phyloP scores from a whole-genome alignment of 116 monocot species.

The Posidonia oceanica region DNA sequence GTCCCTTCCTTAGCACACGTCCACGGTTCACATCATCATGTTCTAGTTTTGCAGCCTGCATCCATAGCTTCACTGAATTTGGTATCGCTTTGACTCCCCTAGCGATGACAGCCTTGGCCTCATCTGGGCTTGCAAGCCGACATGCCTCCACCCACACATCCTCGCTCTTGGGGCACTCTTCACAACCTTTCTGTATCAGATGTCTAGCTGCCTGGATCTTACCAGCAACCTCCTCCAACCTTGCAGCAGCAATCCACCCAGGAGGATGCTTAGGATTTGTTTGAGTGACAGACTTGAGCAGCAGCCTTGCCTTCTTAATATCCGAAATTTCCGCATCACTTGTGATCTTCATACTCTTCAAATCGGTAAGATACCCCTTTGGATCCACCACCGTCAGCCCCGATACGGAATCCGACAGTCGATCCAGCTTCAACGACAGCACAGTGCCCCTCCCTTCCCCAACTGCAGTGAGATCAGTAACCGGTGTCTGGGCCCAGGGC shows the following conservation, averaged over 20 bases:
- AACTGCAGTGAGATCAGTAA: constrained; percentile 90
- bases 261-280: constrained; percentile 97
- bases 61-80: constrained; percentile 89
- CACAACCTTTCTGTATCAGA: constrained; percentile 89
- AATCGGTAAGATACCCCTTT: constrained; percentile 91
- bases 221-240: constrained; percentile 94
- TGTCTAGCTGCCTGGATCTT: constrained; percentile 90
- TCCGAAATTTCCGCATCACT: constrained; percentile 99
- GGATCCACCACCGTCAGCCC: constrained; percentile 92
- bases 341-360: constrained; percentile 97
- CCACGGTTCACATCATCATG: constrained; percentile 47
- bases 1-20: constrained; percentile 73
- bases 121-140: constrained; percentile 70
- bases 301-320: constrained; percentile 86
- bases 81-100: constrained; percentile 76
- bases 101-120: constrained; percentile 88
- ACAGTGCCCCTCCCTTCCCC: constrained; percentile 97
- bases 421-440: constrained; percentile 81
- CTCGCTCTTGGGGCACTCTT: constrained; percentile 95
- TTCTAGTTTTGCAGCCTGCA: constrained; percentile 89
- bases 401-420: constrained; percentile 91
- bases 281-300: constrained; percentile 92
- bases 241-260: constrained; percentile 95
- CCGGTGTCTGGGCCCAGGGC: constrained; percentile 86
- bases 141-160: constrained; percentile 98